Percentiles rank a stretch among this genome's conserved stretches.
Evolutionary conservation across 768 basidiomycete species (phyloP).

Genomic region (Cystofilobasidium capitatum): DNA sequence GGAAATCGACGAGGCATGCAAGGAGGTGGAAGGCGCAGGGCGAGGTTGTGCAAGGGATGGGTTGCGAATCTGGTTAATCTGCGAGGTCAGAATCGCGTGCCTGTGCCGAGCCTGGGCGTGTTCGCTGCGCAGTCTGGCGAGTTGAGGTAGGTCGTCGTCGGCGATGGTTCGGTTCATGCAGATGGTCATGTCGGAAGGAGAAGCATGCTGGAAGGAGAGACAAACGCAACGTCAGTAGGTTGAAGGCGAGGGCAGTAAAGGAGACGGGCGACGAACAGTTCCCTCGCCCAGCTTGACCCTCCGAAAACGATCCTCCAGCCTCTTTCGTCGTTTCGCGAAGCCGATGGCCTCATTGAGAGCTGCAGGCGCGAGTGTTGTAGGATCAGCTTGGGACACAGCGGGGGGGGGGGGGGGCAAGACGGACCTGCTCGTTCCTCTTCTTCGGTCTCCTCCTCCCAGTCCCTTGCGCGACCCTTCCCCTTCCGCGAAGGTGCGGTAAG

Average conservation of each 20-base stretch:
- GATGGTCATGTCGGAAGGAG: slow-evolving; percentile 42
- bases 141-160: neutral
- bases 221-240: neutral
- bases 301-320: slow-evolving; percentile 54
- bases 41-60: neutral
- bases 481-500: neutral
- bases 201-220: slow-evolving; percentile 46
- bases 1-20: neutral
- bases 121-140: neutral
- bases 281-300: slow-evolving; percentile 49
- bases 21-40: neutral
- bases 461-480: slow-evolving; percentile 10
- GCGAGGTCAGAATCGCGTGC: neutral
- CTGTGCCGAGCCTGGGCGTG: neutral
- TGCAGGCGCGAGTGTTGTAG: neutral
- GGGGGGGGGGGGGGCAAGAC: no score
- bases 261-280: slow-evolving; percentile 40
- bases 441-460: slow-evolving; percentile 42
- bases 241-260: neutral
- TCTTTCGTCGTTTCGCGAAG: slow-evolving; percentile 52
- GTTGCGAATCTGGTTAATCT: neutral
- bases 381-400: neutral
- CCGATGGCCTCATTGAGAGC: slow-evolving; percentile 56
- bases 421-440: slow-evolving; percentile 40
- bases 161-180: neutral